Evolutionary conservation across 371 early-diverging fungal species (phyloP), one percentile per base, ranked within the genome.

Genomic region (Mucor ambiguus): DNA sequence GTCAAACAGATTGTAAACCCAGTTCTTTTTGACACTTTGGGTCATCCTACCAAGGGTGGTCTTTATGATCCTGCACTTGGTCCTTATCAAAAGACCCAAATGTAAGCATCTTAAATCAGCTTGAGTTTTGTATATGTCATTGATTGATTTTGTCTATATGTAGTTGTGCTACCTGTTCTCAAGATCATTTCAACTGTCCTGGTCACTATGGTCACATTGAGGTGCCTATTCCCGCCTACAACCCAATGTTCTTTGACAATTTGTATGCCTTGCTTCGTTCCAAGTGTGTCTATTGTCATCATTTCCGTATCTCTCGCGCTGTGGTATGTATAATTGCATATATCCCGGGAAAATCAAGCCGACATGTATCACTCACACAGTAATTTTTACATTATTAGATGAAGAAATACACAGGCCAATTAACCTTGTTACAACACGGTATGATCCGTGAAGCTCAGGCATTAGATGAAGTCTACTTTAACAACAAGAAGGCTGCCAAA

Each of bases 121-220:
- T 10, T 1, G 7, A 10, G n/a, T 11, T 26, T 12, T 26, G 12
- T 49, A 18, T 16, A 16, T 46, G 22, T 22, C n/a, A 33, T 26
- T 61, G 32, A 61, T 49, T 48, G 24, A 41, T 10, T 59, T 46
- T 26, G 43, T 43, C 43, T 29, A 59, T 56, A 35, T 52, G 9
- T 75, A 94, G 93, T 30, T 98, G 98, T 80, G 86, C 84, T 0
- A 98, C 98, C 11, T 98, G 98, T 84, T 85, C 86, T 8, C 86
- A 95, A 67, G 88, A 87, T 59, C 84, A 90, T 78, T 87, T 87
- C 71, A 80, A 85, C 38, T 99, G 99, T 75, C 96, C 97, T 18
- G 99, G 99, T 32, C 99, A 99, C 72, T 99, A 98, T 87, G 99
- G 99, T 41, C 99, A 99, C 77, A 99, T 99, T 63, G 98, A 99